Evolutionary conservation across 352 stramenopile species (phyloP).

Genomic region (Pythium monospermum): DNA sequence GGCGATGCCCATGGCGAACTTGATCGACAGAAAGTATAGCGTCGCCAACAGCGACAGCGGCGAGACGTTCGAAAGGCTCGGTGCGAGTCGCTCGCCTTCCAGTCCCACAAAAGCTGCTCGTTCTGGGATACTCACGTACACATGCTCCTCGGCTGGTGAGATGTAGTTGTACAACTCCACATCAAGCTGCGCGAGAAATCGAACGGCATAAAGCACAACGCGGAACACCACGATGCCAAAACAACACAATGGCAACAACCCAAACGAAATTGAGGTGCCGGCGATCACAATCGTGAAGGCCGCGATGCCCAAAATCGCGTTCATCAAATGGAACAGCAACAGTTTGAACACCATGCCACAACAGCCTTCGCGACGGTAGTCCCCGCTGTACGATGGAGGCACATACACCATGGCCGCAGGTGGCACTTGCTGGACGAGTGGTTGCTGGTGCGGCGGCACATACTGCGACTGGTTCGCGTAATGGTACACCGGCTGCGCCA

Average conservation of each 20-base stretch:
- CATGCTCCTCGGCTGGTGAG: slow-evolving; percentile 34
- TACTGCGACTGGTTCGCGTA: slow-evolving; percentile 21
- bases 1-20: slow-evolving; percentile 48
- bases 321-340: slow-evolving; percentile 53
- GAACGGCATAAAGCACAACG: slow-evolving; percentile 37
- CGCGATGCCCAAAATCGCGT: slow-evolving; percentile 44
- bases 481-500: slow-evolving; percentile 24
- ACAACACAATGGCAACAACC: slow-evolving; percentile 56
- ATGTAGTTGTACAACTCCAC: slow-evolving; percentile 66
- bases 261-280: slow-evolving; percentile 30
- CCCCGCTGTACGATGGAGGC: slow-evolving; percentile 16
- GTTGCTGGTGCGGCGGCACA: slow-evolving; percentile 16
- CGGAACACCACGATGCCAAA: slow-evolving; percentile 60
- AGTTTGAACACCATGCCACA: slow-evolving; percentile 44
- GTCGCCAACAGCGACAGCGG: slow-evolving; percentile 48
- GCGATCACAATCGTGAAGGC: slow-evolving; percentile 45
- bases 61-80: slow-evolving; percentile 46
- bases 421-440: slow-evolving; percentile 18
- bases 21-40: slow-evolving; percentile 64
- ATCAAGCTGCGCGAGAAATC: slow-evolving; percentile 45
- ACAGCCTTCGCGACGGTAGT: slow-evolving; percentile 25
- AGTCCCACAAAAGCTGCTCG: slow-evolving; percentile 33
- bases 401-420: slow-evolving; percentile 18
- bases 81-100: slow-evolving; percentile 36
- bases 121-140: slow-evolving; percentile 36